These are phyloP conservation scores for Xylaria sp. DNA, from an alignment of 2,329 filamentous ascomycete species.

Conservation along the genomic window DNA sequence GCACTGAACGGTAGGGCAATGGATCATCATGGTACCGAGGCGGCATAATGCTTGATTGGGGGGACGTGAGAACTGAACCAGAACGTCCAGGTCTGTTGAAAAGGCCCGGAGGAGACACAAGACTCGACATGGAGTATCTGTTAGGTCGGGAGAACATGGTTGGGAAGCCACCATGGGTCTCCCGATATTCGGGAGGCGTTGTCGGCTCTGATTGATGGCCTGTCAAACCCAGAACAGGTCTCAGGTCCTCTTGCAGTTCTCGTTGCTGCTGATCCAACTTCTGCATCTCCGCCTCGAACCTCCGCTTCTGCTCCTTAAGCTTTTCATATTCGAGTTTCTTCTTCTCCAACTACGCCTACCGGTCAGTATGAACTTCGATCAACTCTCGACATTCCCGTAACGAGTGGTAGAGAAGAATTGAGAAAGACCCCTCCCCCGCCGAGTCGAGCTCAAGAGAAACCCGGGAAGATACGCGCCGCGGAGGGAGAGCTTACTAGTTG, in stretches of 20 bases:
- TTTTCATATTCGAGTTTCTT: slow-evolving; percentile 93
- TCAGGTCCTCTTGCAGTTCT: slow-evolving; percentile 83
- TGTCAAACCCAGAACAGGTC: slow-evolving; percentile 61
- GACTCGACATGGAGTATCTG: slow-evolving; percentile 87
- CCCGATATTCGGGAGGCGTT: slow-evolving; percentile 92
- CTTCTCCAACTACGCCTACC: slow-evolving; percentile 80
- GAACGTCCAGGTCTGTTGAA: slow-evolving; percentile 79
- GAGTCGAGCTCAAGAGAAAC: not conserved
- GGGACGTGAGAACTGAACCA: slow-evolving; percentile 83
- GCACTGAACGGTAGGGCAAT: slow-evolving; percentile 85
- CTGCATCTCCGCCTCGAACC: slow-evolving; percentile 93
- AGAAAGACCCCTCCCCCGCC: not conserved
- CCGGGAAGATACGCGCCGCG: not conserved
- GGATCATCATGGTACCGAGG: slow-evolving; percentile 70
- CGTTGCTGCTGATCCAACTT: slow-evolving; percentile 87
- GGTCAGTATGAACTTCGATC: slow-evolving; percentile 51
- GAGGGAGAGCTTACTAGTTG: slow-evolving; percentile 73
- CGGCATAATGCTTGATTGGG: slow-evolving; percentile 71
- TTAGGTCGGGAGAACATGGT: slow-evolving; percentile 85
- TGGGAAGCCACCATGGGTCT: slow-evolving; percentile 76
- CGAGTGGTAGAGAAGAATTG: slow-evolving; percentile 8
- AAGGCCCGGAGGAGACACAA: slow-evolving; percentile 82
- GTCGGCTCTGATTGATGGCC: slow-evolving; percentile 94
- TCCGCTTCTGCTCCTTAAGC: slow-evolving; percentile 86
- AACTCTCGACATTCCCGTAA: slow-evolving; percentile 21